These are phyloP conservation scores for Tricholoma furcatifolium DNA, from an alignment of 768 basidiomycete species.

Conservation along the genomic window DNA sequence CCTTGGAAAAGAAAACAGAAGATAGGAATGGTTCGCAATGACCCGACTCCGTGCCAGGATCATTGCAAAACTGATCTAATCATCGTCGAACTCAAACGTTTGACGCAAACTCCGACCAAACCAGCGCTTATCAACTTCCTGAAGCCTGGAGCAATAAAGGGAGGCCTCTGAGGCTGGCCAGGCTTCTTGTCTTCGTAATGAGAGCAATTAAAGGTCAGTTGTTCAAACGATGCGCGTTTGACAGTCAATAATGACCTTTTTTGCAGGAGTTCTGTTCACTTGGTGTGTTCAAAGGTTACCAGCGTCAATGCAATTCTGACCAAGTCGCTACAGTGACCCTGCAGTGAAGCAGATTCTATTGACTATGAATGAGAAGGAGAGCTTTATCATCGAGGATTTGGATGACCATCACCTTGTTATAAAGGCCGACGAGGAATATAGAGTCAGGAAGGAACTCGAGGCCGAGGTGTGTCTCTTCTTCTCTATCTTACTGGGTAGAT, in stretches of 20 bases:
- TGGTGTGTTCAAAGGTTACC: slow-evolving; percentile 42
- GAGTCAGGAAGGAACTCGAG: slow-evolving; percentile 70
- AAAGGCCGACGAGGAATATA: slow-evolving; percentile 77
- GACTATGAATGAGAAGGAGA: slow-evolving; percentile 75
- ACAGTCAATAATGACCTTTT: background rate
- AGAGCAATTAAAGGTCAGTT: slow-evolving; percentile 58
- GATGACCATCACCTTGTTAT: slow-evolving; percentile 84
- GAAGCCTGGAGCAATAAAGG: too few relatives aligned
- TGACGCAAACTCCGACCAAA: background rate
- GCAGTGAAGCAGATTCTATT: slow-evolving; percentile 88
- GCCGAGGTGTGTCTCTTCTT: slow-evolving; percentile 53
- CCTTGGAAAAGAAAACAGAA: background rate
- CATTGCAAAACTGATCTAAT: slow-evolving; percentile 3
- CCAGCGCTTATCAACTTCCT: too few relatives aligned
- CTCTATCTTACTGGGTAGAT: slow-evolving; percentile 2
- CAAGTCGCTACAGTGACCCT: slow-evolving; percentile 58
- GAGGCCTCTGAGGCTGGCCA: background rate
- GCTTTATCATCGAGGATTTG: slow-evolving; percentile 84
- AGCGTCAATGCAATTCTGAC: background rate
- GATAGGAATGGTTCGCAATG: background rate
- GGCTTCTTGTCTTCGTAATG: slow-evolving; percentile 32
- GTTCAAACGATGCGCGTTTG: background rate
- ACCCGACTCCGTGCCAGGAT: slow-evolving; percentile 2
- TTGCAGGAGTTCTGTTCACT: slow-evolving; percentile 60
- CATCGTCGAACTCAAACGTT: background rate